phyloP scores from a whole-genome alignment of 305 asterid genomes.

The Fraxinus angustifolia region DNA sequence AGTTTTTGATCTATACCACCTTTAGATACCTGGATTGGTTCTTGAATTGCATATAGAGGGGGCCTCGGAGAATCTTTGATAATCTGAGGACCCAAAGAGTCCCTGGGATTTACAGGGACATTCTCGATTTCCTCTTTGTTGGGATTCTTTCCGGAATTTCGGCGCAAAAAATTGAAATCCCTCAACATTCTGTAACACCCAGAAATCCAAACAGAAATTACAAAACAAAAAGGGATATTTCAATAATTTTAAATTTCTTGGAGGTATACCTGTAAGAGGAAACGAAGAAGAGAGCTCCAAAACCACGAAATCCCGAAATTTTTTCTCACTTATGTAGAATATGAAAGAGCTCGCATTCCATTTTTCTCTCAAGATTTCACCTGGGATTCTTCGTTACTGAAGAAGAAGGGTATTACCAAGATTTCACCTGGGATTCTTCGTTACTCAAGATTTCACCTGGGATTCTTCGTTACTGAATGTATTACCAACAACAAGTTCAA shows the following conservation, averaged over 20 bases:
- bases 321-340: slow-evolving; percentile 27
- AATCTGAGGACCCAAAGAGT: slow-evolving; percentile 44
- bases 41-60: slow-evolving; percentile 71
- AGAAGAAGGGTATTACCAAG: not conserved
- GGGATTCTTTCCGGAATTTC: slow-evolving; percentile 58
- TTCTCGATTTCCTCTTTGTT: slow-evolving; percentile 80
- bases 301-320: slow-evolving; percentile 52
- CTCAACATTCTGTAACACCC: slow-evolving; percentile 71
- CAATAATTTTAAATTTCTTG: slow-evolving; percentile 14
- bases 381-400: not conserved
- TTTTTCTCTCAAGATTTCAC: slow-evolving; percentile 1
- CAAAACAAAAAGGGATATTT: not conserved
- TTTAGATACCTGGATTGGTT: slow-evolving; percentile 45
- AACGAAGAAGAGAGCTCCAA: slow-evolving; percentile 55
- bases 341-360: slow-evolving; percentile 5
- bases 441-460: not conserved
- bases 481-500: slow-evolving; percentile 13
- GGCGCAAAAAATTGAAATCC: slow-evolving; percentile 78
- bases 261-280: slow-evolving; percentile 58
- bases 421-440: not conserved
- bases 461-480: slow-evolving; percentile 10
- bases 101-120: slow-evolving; percentile 63
- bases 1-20: slow-evolving; percentile 43
- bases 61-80: slow-evolving; percentile 64
- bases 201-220: slow-evolving; percentile 11